These are phyloP conservation scores for Nigrospora sphaerica DNA, from an alignment of 2,329 filamentous ascomycete species.

Conservation along the genomic window DNA sequence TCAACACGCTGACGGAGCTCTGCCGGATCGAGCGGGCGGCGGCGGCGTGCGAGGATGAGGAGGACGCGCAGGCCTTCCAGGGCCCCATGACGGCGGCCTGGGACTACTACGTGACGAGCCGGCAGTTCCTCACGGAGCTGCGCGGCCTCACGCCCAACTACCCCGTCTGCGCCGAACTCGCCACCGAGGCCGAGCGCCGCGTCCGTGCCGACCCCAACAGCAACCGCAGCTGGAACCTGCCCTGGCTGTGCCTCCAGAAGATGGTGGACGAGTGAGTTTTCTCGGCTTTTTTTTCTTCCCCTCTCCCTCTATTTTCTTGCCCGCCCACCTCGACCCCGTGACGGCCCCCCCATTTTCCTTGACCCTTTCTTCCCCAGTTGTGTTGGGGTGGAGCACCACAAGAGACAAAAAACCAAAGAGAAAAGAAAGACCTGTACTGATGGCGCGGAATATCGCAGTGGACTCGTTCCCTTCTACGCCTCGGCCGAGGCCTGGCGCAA, in stretches of 20 bases:
- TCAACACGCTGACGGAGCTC: constrained; percentile 68
- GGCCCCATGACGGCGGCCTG: constrained; percentile 64
- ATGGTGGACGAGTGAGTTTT: constrained; percentile 55
- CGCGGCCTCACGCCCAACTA: constrained; percentile 60
- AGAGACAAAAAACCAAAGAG: no score
- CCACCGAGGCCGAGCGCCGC: constrained; percentile 57
- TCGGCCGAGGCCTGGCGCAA: constrained; percentile 52
- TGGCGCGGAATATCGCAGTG: constrained; percentile 27
- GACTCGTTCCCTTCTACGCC: constrained; percentile 55
- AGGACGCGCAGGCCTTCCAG: constrained; percentile 51
- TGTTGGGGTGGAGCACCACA: no score
- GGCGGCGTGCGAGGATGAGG: constrained; percentile 47
- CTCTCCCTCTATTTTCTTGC: not conserved
- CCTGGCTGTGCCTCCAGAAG: constrained; percentile 64
- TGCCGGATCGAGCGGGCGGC: constrained; percentile 64
- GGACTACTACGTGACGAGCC: constrained; percentile 63
- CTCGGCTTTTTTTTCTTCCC: not conserved
- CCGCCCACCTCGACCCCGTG: constrained; percentile 2
- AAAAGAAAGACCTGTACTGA: not conserved
- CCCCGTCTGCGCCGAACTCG: constrained; percentile 57
- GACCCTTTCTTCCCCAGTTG: not conserved
- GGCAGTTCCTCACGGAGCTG: constrained; percentile 65
- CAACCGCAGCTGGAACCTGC: constrained; percentile 68
- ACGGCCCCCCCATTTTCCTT: not conserved
- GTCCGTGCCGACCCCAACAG: constrained; percentile 59